Evolutionary conservation across 345 rosid species (phyloP).

Genomic region (Firmiana major): DNA sequence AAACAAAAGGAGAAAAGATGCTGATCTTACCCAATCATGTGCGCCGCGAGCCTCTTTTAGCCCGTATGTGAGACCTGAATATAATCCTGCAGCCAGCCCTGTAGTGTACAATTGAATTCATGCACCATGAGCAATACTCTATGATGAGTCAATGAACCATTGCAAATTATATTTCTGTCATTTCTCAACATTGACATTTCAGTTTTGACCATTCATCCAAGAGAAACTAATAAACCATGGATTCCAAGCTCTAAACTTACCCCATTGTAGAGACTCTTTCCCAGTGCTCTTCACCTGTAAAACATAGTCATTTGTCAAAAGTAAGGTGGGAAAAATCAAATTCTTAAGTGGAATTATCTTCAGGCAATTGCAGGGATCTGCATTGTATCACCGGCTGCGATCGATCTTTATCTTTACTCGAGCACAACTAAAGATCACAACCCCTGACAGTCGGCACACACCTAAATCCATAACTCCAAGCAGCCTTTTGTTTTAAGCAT

Average conservation of each 20-base stretch:
- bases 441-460: background rate
- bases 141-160: background rate
- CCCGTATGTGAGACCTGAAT: constrained; percentile 86
- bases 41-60: constrained; percentile 75
- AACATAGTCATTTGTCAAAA: background rate
- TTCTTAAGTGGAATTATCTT: background rate
- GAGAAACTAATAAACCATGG: background rate
- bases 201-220: background rate
- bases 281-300: constrained; percentile 82
- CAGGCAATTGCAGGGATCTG: background rate
- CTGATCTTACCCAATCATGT: constrained; percentile 78
- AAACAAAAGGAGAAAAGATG: background rate
- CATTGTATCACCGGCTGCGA: too few relatives aligned
- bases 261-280: constrained; percentile 90
- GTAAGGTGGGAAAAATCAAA: background rate
- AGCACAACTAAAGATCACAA: too few relatives aligned
- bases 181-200: background rate
- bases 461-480: background rate
- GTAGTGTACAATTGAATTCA: background rate
- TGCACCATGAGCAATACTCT: background rate
- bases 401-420: too few relatives aligned
- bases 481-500: background rate
- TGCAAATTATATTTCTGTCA: background rate
- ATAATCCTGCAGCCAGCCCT: constrained; percentile 89
- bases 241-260: constrained; percentile 32